Base-by-base conservation (phyloP, 768 basidiomycete genomes). In the Auriscalpium microsporum region DNA sequence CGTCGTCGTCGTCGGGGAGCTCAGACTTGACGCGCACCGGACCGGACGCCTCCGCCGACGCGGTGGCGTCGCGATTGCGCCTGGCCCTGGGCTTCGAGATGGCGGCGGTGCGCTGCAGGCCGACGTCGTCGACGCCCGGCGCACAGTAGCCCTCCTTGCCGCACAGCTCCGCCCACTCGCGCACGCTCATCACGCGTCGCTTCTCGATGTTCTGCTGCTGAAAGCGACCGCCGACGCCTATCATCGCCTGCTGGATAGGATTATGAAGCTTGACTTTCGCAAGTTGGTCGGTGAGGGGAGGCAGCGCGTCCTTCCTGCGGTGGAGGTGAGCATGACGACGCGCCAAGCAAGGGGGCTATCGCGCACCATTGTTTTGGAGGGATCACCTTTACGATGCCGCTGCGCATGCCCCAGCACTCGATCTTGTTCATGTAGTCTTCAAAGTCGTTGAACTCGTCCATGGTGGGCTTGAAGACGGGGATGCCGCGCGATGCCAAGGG, bases 371-470 rank as follows among this genome's bases (percentile, higher is more conserved):
- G 90, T 63, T 83, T 82, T 5, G 95, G 95, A 34, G 95, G 95
- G 57, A 99, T 87, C 59, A 99, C 82, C 72, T 99, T 99, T 58
- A 94, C 87, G 60, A 98, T 95, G 21, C 96, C 96, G 60, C 91
- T 93, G 55, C 77, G 77, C 66, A 77, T 80, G 1, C 96, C 96
- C 91, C 96, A 99, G 57, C 82, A 79, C 67, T 94, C 92, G 46
- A 98, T 78, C 57, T 72, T 81, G 59, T 81, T 84, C 80, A 96
- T 86, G 68, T 91, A 98, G 10, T 67, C 84, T 65, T 99, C 95
- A 69, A 97, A 98, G 70, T 94, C 90, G 58, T 75, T 68, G 63
- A 96, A 96, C 63, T 98, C 92, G 50, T 86, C 85, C 82, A 94
- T 87, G 2, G 87, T 83, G 9, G 96, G 96, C 67, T 83, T 87